phyloP scores from a whole-genome alignment of 768 basidiomycete genomes.

The Postia placenta region DNA sequence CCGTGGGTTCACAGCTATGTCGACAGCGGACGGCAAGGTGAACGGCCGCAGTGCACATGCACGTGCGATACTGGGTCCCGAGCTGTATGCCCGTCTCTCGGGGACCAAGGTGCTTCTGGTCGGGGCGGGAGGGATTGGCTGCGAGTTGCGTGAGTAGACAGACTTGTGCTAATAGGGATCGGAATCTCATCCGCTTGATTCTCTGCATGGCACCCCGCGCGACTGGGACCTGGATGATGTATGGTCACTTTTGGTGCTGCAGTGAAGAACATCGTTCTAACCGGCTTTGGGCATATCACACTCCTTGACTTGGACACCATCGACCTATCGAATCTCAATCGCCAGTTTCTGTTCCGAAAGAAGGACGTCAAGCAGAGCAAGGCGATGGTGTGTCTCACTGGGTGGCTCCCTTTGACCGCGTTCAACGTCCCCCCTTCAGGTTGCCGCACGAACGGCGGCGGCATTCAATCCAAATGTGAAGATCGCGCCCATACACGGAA shows the following conservation, averaged over 20 bases:
- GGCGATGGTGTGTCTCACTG: slow-evolving; percentile 55
- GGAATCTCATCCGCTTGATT: no score
- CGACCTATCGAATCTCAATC: slow-evolving; percentile 94
- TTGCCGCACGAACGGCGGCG: slow-evolving; percentile 77
- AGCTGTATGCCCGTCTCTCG: slow-evolving; percentile 55
- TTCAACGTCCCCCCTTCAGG: slow-evolving; percentile 31
- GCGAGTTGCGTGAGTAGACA: slow-evolving; percentile 62
- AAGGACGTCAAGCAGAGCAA: slow-evolving; percentile 98
- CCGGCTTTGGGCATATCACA: slow-evolving; percentile 89
- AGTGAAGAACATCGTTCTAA: slow-evolving; percentile 96
- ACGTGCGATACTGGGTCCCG: slow-evolving; percentile 72
- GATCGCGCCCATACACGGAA: slow-evolving; percentile 86
- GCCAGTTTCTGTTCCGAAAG: slow-evolving; percentile 95
- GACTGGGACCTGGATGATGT: no score
- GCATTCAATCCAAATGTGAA: slow-evolving; percentile 85
- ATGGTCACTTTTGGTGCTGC: neutral
- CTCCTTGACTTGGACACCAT: slow-evolving; percentile 97
- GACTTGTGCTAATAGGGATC: no score
- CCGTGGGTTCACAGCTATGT: neutral
- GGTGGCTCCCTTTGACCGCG: neutral
- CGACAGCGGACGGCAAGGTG: neutral
- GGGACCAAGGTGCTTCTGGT: slow-evolving; percentile 77
- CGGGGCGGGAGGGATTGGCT: slow-evolving; percentile 96
- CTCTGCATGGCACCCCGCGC: no score
- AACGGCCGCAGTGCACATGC: slow-evolving; percentile 50